phyloP scores from a whole-genome alignment of 2,329 filamentous ascomycete genomes.

The Talaromyces sp. region DNA sequence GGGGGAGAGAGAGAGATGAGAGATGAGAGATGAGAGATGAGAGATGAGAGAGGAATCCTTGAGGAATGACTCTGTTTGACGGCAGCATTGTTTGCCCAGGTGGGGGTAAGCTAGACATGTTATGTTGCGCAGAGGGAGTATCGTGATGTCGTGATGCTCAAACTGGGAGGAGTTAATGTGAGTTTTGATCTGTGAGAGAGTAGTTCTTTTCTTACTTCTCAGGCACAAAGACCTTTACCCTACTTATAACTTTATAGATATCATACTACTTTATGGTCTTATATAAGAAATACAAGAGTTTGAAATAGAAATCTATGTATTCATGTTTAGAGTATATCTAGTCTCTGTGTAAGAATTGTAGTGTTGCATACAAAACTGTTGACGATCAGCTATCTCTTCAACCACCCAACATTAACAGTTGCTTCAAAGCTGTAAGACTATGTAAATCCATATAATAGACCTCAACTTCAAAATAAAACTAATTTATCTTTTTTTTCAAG shows the following conservation, averaged over 20 bases:
- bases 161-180: background rate
- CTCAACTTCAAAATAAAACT: background rate
- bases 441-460: background rate
- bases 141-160: conserved; percentile 3
- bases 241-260: background rate
- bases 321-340: background rate
- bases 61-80: background rate
- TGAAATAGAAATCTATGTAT: background rate
- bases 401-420: background rate
- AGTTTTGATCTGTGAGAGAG: background rate
- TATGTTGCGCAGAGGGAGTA: background rate
- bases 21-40: background rate
- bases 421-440: background rate
- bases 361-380: background rate
- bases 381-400: background rate
- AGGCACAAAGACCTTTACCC: background rate
- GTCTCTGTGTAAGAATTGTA: background rate
- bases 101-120: background rate
- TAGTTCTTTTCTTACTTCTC: background rate
- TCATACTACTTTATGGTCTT: no score
- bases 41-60: background rate
- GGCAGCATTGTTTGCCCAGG: background rate
- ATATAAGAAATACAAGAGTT: background rate
- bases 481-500: background rate
- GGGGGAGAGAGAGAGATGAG: background rate